These are phyloP conservation scores for Pichia membranifaciens DNA, from an alignment of 805 yeast genomes.

Conservation along the genomic window DNA sequence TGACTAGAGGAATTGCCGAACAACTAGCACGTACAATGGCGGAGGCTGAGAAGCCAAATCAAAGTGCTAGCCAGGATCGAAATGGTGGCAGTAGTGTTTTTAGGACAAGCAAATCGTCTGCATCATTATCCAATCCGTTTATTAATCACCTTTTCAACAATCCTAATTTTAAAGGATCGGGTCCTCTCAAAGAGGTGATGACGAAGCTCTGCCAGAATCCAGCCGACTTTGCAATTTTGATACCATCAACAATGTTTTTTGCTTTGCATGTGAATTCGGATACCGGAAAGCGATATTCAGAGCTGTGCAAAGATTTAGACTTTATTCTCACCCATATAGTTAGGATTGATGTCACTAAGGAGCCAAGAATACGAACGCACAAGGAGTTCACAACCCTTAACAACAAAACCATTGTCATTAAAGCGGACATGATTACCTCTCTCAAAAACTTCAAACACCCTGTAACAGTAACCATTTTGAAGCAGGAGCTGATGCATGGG, in stretches of 20 bases:
- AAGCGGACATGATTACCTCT: constrained; percentile 48
- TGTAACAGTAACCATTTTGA: constrained; percentile 38
- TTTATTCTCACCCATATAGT: constrained; percentile 62
- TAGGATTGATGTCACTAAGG: constrained; percentile 25
- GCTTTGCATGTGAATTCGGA: constrained; percentile 35
- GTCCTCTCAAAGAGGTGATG: constrained; percentile 41
- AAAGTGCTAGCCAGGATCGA: not conserved
- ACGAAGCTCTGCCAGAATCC: constrained; percentile 38
- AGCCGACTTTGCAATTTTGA: constrained; percentile 51
- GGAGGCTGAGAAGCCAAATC: no score
- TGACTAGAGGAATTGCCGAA: no score
- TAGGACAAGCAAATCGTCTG: constrained; percentile 13
- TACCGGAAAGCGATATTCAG: constrained; percentile 37
- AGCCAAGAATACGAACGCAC: constrained; percentile 13
- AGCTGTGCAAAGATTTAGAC: constrained; percentile 52
- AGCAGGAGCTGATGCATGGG: constrained; percentile 43
- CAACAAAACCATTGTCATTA: constrained; percentile 49
- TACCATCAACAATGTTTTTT: constrained; percentile 53
- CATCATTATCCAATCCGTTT: constrained; percentile 49
- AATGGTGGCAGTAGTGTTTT: not conserved
- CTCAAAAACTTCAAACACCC: constrained; percentile 53
- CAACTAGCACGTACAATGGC: no score
- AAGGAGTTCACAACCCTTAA: constrained; percentile 41
- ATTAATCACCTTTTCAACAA: constrained; percentile 63
- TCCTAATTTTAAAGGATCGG: constrained; percentile 43